These are phyloP conservation scores for Mortierella sp. DNA, from an alignment of 371 early-diverging fungal genomes.

Conservation along the genomic window DNA sequence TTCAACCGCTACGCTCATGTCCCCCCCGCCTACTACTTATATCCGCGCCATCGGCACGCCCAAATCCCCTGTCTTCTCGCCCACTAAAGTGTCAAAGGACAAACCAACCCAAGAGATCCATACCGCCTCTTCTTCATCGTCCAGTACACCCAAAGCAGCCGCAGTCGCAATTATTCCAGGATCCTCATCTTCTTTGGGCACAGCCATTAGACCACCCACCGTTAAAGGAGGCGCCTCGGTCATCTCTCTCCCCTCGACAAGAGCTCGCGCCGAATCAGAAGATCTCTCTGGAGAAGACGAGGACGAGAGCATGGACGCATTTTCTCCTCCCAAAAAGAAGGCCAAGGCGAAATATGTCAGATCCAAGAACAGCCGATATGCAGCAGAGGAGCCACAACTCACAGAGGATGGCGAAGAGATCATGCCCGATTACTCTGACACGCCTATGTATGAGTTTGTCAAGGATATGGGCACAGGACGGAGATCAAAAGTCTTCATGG, in stretches of 20 bases:
- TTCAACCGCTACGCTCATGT: conserved; percentile 20
- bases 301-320: background rate
- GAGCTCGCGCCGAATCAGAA: conserved; percentile 19
- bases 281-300: conserved; percentile 16
- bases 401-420: conserved; percentile 64
- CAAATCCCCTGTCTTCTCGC: conserved; percentile 24
- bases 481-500: conserved; percentile 65
- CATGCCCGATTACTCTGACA: conserved; percentile 59
- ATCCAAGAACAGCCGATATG: conserved; percentile 12
- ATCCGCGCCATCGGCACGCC: conserved; percentile 10
- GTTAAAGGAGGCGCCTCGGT: conserved; percentile 33
- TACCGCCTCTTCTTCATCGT: conserved; percentile 21
- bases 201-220: background rate
- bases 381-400: conserved; percentile 3
- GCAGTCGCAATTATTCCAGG: conserved; percentile 13
- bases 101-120: conserved; percentile 21
- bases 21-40: conserved; percentile 5
- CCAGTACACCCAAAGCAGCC: background rate
- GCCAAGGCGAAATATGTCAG: conserved; percentile 29
- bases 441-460: conserved; percentile 64
- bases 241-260: conserved; percentile 38
- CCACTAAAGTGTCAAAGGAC: conserved; percentile 18
- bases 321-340: conserved; percentile 27
- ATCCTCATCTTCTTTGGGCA: conserved; percentile 16
- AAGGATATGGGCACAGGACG: conserved; percentile 64